Conservation (phyloP, 1,284 basidiomycete genomes). For the Ceratobasidium sp. region DNA sequence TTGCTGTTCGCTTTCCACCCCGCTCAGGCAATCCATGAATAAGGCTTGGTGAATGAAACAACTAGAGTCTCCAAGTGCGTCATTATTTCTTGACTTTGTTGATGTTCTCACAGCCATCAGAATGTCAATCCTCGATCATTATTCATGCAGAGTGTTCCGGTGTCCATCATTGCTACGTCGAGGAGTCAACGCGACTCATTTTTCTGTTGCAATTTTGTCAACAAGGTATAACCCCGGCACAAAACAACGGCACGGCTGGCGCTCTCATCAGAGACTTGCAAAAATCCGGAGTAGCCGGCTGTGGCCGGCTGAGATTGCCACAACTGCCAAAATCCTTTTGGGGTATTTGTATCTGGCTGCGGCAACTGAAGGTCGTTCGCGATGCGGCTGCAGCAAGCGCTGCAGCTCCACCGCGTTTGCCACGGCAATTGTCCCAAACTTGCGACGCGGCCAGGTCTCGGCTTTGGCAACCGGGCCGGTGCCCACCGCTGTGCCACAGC, state of each 20-base stretch:
- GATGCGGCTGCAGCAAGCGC: no score
- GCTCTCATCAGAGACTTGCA: no score
- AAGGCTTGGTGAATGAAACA: not conserved
- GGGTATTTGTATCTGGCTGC: no score
- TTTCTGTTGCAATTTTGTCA: slow-evolving; percentile 7
- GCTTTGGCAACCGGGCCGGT: no score
- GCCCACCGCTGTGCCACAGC: no score
- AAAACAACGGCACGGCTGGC: not conserved
- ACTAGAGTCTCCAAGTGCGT: slow-evolving; percentile 2
- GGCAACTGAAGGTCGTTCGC: no score
- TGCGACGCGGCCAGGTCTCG: no score
- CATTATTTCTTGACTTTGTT: not conserved
- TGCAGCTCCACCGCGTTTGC: no score
- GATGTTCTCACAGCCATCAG: slow-evolving; percentile 14
- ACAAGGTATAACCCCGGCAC: not conserved
- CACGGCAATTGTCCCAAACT: no score
- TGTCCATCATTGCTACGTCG: not conserved
- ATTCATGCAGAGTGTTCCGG: not conserved
- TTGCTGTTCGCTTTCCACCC: not conserved
- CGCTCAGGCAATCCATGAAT: not conserved
- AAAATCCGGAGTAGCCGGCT: no score
- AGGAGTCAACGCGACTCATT: not conserved
- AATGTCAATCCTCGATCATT: not conserved
- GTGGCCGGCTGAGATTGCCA: no score
- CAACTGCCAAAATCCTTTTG: no score